Conservation (phyloP, 2,329 filamentous ascomycete genomes). For the Penicillium glabrum region DNA sequence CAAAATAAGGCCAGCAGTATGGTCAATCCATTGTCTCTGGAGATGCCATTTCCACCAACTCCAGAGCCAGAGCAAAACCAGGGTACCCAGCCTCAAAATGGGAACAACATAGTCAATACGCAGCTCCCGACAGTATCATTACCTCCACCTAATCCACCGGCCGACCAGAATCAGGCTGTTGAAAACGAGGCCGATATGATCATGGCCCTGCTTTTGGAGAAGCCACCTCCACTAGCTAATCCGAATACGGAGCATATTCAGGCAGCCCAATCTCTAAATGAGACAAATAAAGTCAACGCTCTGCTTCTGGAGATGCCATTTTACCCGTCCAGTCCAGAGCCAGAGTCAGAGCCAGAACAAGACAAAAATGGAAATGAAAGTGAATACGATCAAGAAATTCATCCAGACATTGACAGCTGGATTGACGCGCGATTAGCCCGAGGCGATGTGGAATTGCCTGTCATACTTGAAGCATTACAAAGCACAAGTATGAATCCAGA, state of each 20-base stretch:
- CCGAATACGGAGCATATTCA: background rate
- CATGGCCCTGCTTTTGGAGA: conserved; percentile 3
- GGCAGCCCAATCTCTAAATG: background rate
- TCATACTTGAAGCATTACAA: conserved; percentile 35
- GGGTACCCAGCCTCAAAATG: background rate
- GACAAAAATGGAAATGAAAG: conserved; percentile 22
- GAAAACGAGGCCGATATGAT: background rate
- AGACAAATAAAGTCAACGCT: background rate
- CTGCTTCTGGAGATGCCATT: conserved; percentile 33
- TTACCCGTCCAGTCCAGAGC: conserved; percentile 22
- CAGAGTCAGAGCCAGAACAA: conserved; percentile 18
- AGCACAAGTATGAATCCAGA: conserved; percentile 43
- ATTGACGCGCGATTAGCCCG: conserved; percentile 35
- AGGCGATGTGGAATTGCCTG: conserved; percentile 30
- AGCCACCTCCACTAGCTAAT: background rate
- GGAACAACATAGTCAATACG: too few species aligned
- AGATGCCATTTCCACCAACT: background rate
- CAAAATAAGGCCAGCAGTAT: too few species aligned
- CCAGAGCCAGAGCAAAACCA: background rate
- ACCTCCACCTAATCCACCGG: too few species aligned
- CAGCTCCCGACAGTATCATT: too few species aligned
- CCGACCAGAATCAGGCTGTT: background rate
- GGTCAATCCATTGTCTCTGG: background rate
- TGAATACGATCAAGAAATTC: conserved; percentile 14
- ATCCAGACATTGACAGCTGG: conserved; percentile 37